Base-by-base conservation (phyloP, 2,329 filamentous ascomycete genomes). In the Fusarium fujikuroi region DNA sequence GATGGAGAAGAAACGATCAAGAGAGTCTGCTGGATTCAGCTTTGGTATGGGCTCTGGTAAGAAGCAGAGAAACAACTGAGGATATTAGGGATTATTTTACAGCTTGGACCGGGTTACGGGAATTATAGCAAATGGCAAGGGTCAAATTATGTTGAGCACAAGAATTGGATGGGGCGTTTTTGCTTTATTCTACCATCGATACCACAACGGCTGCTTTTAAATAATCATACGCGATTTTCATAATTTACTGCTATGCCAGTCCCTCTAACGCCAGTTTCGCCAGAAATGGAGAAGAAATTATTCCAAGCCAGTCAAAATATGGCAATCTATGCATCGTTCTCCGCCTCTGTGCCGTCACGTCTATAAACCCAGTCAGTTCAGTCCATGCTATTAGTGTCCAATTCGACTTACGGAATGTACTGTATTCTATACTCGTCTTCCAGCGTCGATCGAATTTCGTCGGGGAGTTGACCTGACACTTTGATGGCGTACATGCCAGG, bases 401-500 rank as follows among this genome's bases (percentile, higher is more conserved):
- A 30, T 30, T 30, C 28, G 28, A 30, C 28, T 70, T 73, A 92
- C 87, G 91, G 91, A 72, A 92, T 91, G 75, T 92, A 92, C 79
- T 87, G 86, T 81, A 91, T 85, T 77, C 90, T 85, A 70, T 88
- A 88, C 78, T 92, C 90, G 63, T 92, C 89, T 79, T 91, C 88
- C 64, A 92, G 83, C 49, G 86, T 84, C 28, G 86, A 84, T 50
- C 89, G 84, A 44, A 92, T 86, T 70, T 93, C 91, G 73, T 92
- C 90, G 9, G 91, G 90, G 66, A 92, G 83, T 80, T 93, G 90
- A 23, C 96, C 96, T 37, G 93, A 94, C 30, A 99, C 96, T 85
- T 98, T 98, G 63, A 95, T 93, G 23, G 96, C 96, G 84, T 99
- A 99, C 65, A 97, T 91, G 60, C 96, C 96, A 21, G 91, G 89